Percentiles rank a stretch among this genome's conserved stretches.
Conservation (phyloP, 1,284 basidiomycete species). For the Phylloboletellus chloephorus region DNA sequence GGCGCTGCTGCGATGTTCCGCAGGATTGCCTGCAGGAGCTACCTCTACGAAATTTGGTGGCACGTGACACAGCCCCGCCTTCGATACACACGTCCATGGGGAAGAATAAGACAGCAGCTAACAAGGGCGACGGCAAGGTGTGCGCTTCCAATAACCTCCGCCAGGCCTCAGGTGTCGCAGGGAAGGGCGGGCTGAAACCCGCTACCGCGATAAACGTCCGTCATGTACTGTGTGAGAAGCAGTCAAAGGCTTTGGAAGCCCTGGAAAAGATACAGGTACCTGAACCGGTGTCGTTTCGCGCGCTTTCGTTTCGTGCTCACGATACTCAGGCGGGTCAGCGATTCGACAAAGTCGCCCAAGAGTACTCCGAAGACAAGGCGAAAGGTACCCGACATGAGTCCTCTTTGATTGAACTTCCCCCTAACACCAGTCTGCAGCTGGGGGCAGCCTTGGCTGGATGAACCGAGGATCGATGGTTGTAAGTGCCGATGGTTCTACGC, state of each 20-base stretch:
- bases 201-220: constrained; percentile 79
- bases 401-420: constrained; percentile 1
- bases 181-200: constrained; percentile 57
- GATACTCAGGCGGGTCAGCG: constrained; percentile 56
- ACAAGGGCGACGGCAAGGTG: constrained; percentile 33
- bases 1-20: constrained; percentile 6
- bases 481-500: constrained; percentile 17
- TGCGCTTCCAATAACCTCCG: neutral
- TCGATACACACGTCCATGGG: constrained; percentile 35
- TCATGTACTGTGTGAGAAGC: constrained; percentile 84
- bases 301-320: constrained; percentile 4
- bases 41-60: neutral
- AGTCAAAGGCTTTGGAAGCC: constrained; percentile 71
- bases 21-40: neutral
- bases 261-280: constrained; percentile 70
- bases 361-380: constrained; percentile 85
- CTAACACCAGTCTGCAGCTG: constrained; percentile 43
- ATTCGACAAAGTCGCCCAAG: constrained; percentile 82
- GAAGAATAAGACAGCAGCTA: constrained; percentile 43
- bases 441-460: constrained; percentile 83
- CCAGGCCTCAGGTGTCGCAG: constrained; percentile 27
- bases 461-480: constrained; percentile 74
- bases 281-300: constrained; percentile 2
- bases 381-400: constrained; percentile 46
- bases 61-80: constrained; percentile 23